A percentile compares a stretch with the other conserved stretches of the same genome.
Evolutionary conservation across 106 monocot species (phyloP).

Genomic region (Cymbidium sinense): DNA sequence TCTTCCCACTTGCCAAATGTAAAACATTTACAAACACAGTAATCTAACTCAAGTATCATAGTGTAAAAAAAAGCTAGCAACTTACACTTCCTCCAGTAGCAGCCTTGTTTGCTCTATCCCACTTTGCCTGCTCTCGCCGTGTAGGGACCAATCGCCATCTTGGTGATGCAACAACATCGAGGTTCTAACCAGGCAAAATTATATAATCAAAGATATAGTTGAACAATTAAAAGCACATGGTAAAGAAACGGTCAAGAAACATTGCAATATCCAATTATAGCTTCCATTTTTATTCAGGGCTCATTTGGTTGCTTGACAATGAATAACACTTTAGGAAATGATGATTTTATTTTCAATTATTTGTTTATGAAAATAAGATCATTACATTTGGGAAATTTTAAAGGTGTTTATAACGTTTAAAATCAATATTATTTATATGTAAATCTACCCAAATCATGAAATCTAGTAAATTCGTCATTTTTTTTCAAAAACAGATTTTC

Average conservation of each 20-base stretch:
- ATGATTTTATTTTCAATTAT: no score
- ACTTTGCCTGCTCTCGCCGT: conserved; percentile 68
- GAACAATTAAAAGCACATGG: background rate
- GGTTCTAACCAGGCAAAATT: conserved; percentile 21
- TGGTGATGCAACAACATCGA: conserved; percentile 31
- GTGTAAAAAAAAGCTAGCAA: background rate
- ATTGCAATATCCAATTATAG: background rate
- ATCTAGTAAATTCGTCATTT: no score
- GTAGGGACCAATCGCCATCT: conserved; percentile 88
- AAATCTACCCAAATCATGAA: no score
- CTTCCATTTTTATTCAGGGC: no score
- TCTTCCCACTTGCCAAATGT: background rate
- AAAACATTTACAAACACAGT: background rate
- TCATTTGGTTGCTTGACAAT: no score
- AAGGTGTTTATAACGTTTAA: no score
- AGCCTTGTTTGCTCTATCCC: conserved; percentile 78
- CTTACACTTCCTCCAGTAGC: conserved; percentile 82
- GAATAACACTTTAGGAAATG: no score
- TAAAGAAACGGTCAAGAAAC: background rate
- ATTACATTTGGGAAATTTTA: no score
- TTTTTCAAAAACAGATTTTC: no score
- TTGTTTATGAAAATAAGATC: no score
- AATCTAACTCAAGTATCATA: background rate
- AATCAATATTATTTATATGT: no score
- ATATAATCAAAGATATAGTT: background rate